phyloP scores from a whole-genome alignment of 495 filamentous ascomycete species.

The Tricharina praecox region DNA sequence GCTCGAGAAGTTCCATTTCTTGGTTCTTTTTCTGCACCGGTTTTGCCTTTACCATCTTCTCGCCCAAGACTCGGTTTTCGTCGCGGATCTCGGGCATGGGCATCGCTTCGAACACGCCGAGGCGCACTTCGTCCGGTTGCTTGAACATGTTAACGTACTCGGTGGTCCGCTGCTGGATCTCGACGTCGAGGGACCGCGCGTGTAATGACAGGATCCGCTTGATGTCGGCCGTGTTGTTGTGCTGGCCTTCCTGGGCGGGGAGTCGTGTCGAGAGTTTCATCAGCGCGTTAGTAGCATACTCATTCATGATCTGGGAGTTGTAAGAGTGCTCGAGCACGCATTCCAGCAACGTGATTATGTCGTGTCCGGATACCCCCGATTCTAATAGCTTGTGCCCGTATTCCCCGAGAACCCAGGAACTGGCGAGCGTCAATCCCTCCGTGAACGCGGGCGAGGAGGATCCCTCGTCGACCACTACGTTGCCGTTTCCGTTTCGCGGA shows the following conservation, averaged over 20 bases:
- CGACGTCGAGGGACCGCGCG: constrained; percentile 72
- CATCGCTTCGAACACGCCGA: constrained; percentile 91
- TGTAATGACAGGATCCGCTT: constrained; percentile 57
- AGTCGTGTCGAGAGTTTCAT: constrained; percentile 92
- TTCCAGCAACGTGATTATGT: constrained; percentile 76
- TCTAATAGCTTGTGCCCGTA: constrained; percentile 76
- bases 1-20: constrained; percentile 76
- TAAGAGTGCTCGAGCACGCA: constrained; percentile 89
- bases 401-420: constrained; percentile 96
- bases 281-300: constrained; percentile 87
- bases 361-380: constrained; percentile 78
- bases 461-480: background rate
- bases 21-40: constrained; percentile 71
- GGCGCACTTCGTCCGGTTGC: constrained; percentile 61
- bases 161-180: constrained; percentile 87
- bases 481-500: background rate
- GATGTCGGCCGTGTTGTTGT: constrained; percentile 47
- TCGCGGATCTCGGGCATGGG: constrained; percentile 92
- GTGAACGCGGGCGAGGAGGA: constrained; percentile 38
- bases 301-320: constrained; percentile 67
- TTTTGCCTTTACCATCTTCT: constrained; percentile 63
- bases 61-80: constrained; percentile 42
- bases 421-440: constrained; percentile 81
- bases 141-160: constrained; percentile 89
- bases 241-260: constrained; percentile 39